Evolutionary conservation across 2,329 filamentous ascomycete species (phyloP), one percentile per base, ranked within the genome.

Genomic region (Taxawa tesnikishii): DNA sequence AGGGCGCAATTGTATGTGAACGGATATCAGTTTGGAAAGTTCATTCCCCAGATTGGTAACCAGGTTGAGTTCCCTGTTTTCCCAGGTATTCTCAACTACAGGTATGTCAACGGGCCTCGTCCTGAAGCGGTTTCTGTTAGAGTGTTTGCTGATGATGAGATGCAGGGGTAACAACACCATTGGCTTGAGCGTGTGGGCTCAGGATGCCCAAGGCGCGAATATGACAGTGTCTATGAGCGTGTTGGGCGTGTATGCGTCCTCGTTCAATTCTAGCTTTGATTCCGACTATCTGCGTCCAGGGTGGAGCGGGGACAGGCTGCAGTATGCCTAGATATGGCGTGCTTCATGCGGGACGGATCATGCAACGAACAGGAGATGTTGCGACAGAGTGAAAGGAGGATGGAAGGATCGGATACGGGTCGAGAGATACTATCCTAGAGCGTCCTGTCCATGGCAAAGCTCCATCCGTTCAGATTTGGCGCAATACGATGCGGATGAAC

Each of bases 1-100:
- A 60, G 73, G n/a, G 68, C 64, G 0, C 62, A 74, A 42, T 47
- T 78, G 2, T 78, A 73, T 33, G 65, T 77, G 13, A 78, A 78
- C 34, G 73, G 73, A 0, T 78, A 76, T 43, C 72, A 76, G 45
- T 77, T 73, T 53, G 32, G 0, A 2, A 62, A 69, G 6, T 77
- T 67, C 43, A 67, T 68, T 38, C 71, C 73, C 0, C 63, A 67
- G 30, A 70, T 78, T 24, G 74, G 74, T 0, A 69, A 74, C 29
- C 72, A 78, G 52, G 58, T 67, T 11, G 58, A 62, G n/a, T 78
- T 73, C 43, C 73, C 73, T 1, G 67, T 78, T 1, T 72, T 69
- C 1, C 66, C 68, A 0, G 73, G 73, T 0, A 58, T 77, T 5
- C 48, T 76, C 8, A 59, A 77, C 43, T 73, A 76, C 19, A 23